Evolutionary conservation across 495 filamentous ascomycete genomes (phyloP), one percentile per base, ranked within the genome.

Genomic region (Xeromyces bisporus): DNA sequence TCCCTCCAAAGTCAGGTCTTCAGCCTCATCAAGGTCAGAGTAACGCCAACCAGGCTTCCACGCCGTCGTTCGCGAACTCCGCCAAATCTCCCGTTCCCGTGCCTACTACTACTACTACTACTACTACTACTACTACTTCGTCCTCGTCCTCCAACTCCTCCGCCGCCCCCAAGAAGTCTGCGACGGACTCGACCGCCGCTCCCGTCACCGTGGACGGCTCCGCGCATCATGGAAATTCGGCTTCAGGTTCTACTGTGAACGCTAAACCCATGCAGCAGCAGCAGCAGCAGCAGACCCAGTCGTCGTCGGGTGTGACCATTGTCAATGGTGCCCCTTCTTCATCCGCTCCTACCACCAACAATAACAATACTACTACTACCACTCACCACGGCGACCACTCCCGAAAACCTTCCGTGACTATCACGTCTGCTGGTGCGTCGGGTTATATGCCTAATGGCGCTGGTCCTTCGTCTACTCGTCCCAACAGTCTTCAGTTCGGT

Each of bases 331-430:
- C 72, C 39, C 69, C 61, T 37, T 59, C 73, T 27, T n/a, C n/a
- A n/a, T 54, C 57, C 27, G 63, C 61, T 46, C 51, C 65, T 29
- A 64, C 73, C n/a, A n/a, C n/a, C n/a, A n/a, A n/a, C n/a, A n/a
- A n/a, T n/a, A n/a, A n/a, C n/a, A n/a, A n/a, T n/a, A n/a, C n/a
- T n/a, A n/a, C n/a, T n/a, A n/a, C n/a, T n/a, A n/a, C n/a, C n/a
- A n/a, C n/a, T n/a, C n/a, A n/a, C 44, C 66, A 74, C 29, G 59
- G 55, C 34, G 78, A 87, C 38, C 86, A 94, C 60, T 66, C 58
- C 38, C 71, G 80, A 36, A 89, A 89, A 58, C 73, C 73, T 33
- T 87, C 83, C 11, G 77, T 93, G 35, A 89, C 81, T 33, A 91
- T 93, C 58, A 84, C 67, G 46, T 75, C 82, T 29, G 70, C 75